Evolutionary conservation across 1,284 basidiomycete genomes (phyloP).

Genomic region (Leccinum fuscescens): DNA sequence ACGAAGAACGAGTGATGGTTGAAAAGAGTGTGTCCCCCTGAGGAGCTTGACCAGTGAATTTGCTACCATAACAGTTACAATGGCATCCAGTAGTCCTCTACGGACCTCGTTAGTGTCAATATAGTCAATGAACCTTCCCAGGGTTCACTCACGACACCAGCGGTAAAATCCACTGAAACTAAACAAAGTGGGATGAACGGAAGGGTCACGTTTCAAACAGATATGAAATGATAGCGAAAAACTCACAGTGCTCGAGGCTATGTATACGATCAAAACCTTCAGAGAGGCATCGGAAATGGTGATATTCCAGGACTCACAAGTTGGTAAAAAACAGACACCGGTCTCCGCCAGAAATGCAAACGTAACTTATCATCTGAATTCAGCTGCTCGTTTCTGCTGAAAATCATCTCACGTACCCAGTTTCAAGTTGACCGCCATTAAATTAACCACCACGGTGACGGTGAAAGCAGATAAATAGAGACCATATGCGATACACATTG

Average conservation of each 20-base stretch:
- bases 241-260: background rate
- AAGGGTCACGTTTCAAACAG: background rate
- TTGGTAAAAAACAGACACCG: background rate
- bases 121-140: background rate
- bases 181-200: background rate
- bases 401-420: background rate
- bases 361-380: background rate
- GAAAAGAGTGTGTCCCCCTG: background rate
- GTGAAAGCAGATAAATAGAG: background rate
- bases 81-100: background rate
- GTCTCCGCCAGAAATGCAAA: background rate
- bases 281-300: background rate
- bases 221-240: background rate
- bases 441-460: background rate
- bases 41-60: background rate
- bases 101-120: background rate
- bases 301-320: background rate
- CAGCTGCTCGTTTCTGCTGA: background rate
- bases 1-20: background rate
- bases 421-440: background rate
- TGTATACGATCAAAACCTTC: background rate
- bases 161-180: background rate
- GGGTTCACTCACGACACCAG: background rate
- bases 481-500: slow-evolving; percentile 1
- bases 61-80: background rate